Evolutionary conservation across 2,329 filamentous ascomycete genomes (phyloP).

Genomic region (Leptoxyphium fumago): DNA sequence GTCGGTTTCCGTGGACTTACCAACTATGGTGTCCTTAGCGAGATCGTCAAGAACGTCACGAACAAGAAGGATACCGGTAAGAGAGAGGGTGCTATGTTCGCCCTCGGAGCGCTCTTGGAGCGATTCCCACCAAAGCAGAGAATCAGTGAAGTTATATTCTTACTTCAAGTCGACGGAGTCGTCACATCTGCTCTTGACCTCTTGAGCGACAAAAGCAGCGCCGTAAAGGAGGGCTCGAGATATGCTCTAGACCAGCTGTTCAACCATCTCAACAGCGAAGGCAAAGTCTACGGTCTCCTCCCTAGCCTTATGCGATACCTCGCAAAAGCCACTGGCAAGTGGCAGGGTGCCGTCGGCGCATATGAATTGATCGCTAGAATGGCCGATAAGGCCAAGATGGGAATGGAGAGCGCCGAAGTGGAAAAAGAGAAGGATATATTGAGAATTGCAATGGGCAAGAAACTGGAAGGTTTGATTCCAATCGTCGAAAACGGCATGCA

Average conservation of each 20-base stretch:
- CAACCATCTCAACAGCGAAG: slow-evolving; percentile 62
- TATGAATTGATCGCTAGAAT: slow-evolving; percentile 77
- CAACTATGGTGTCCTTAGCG: slow-evolving; percentile 46
- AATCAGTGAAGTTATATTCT: slow-evolving; percentile 64
- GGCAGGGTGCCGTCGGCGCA: slow-evolving; percentile 88
- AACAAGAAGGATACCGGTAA: slow-evolving; percentile 87
- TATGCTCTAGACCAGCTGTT: slow-evolving; percentile 90
- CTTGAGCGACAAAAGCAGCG: slow-evolving; percentile 74
- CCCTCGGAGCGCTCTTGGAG: slow-evolving; percentile 86
- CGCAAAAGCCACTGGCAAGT: slow-evolving; percentile 75
- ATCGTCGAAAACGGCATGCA: slow-evolving; percentile 90
- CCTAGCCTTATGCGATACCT: slow-evolving; percentile 65
- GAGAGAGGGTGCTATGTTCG: slow-evolving; percentile 87
- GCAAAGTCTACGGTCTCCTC: slow-evolving; percentile 67
- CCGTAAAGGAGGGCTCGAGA: slow-evolving; percentile 81
- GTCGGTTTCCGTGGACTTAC: slow-evolving; percentile 48
- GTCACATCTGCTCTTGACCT: slow-evolving; percentile 64
- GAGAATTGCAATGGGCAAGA: slow-evolving; percentile 77
- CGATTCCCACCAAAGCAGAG: slow-evolving; percentile 65
- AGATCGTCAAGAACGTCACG: slow-evolving; percentile 60
- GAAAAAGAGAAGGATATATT: slow-evolving; percentile 79
- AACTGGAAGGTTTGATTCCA: slow-evolving; percentile 75
- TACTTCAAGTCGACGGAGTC: slow-evolving; percentile 66
- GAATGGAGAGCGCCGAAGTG: slow-evolving; percentile 69
- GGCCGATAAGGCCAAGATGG: slow-evolving; percentile 86